These are phyloP conservation scores for Posidonia oceanica DNA, from an alignment of 116 monocot genomes.

Conservation along the genomic window DNA sequence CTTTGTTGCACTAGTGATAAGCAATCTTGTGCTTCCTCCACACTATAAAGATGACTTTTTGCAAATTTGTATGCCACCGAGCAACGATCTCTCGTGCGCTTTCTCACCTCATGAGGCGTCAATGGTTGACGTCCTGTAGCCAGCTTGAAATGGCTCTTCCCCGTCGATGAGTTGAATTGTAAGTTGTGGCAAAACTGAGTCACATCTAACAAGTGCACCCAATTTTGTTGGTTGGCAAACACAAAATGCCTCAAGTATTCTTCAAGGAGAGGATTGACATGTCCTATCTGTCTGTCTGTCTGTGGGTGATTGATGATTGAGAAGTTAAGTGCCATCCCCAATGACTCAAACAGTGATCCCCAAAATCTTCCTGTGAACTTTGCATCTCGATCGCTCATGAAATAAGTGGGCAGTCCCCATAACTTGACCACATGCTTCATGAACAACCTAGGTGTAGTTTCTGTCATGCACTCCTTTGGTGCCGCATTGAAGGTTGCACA, in stretches of 20 bases:
- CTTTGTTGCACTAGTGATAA: too few species aligned
- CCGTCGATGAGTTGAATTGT: background rate
- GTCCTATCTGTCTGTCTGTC: background rate
- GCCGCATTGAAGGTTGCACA: conserved; percentile 1
- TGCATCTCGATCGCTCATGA: conserved; percentile 7
- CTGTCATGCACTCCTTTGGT: background rate
- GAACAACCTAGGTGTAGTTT: background rate
- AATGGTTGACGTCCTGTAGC: background rate
- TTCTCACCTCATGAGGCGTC: background rate
- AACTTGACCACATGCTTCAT: background rate
- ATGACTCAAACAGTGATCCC: too few species aligned
- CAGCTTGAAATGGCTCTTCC: background rate
- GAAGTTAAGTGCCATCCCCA: background rate
- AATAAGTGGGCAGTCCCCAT: background rate
- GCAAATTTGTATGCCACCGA: background rate
- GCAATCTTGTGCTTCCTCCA: background rate
- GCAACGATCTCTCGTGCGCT: background rate
- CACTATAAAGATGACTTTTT: background rate
- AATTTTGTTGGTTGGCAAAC: background rate
- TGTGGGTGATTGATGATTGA: conserved; percentile 13
- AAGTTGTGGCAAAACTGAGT: conserved; percentile 4
- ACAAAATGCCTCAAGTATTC: conserved; percentile 2
- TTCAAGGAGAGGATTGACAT: background rate
- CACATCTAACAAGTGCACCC: background rate
- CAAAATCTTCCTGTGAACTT: too few species aligned